Evolutionary conservation across 2,329 filamentous ascomycete species (phyloP), one percentile per base, ranked within the genome.

Genomic region (Corinectria fuckeliana): DNA sequence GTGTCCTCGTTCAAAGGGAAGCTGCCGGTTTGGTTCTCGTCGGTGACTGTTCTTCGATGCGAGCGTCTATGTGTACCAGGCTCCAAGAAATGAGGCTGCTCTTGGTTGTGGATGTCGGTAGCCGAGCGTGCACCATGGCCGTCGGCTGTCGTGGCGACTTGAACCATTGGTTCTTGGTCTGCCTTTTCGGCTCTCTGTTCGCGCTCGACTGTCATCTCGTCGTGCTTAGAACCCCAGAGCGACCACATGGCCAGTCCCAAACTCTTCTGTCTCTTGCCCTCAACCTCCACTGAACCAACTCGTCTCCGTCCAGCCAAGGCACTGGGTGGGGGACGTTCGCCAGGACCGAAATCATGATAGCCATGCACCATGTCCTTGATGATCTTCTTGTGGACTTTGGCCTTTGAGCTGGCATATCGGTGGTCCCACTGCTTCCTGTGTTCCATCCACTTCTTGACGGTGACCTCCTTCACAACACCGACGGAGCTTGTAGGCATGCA

Each of bases 211-310:
- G 90, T 91, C 62, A 82, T 82, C 74, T 94, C 85, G 72, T 98
- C 95, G 71, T 97, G 92, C 72, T 91, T 96, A 44, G 90, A 93
- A 13, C 92, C 93, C 91, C 93, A 96, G 1, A 89, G 81, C 49
- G 88, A 91, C 94, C 94, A 98, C 64, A 97, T 78, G 2, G 88
- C 86, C 74, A 97, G 80, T 7, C 90, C 91, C 76, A 90, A 86
- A 64, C 91, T 93, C 81, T 85, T 88, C 65, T 77, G 82, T 75
- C 81, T 87, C 71, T 83, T 83, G 67, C 81, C 81, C 62, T 73
- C 70, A 1, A 67, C 62, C n/a, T 71, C 32, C 14, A 83, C 81
- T n/a, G 80, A 63, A 34, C 70, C 68, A 30, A 73, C 78, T 63
- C 81, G 82, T 58, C 88, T 83, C 57, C 92, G 81, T 1, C 91